These are phyloP conservation scores for Quercus tomentella DNA, from an alignment of 331 rosid genomes.

Conservation along the genomic window DNA sequence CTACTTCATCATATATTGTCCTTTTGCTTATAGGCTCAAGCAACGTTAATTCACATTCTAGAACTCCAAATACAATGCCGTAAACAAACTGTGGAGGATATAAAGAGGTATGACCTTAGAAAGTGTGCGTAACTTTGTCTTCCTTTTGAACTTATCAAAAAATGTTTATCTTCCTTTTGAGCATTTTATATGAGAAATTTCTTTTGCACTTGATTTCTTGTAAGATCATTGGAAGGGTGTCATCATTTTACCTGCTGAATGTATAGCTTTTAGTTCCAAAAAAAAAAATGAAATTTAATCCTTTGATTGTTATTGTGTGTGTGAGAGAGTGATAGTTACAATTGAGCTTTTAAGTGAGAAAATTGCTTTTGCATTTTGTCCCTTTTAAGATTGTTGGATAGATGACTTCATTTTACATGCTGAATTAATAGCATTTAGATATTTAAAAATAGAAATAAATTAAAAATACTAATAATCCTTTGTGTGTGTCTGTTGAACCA, in stretches of 20 bases:
- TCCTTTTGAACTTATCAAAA: not conserved
- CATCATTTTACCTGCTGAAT: no score
- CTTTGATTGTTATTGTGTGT: no score
- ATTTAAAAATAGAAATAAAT: not conserved
- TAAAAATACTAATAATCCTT: not conserved
- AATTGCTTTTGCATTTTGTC: not conserved
- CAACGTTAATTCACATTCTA: constrained; percentile 76
- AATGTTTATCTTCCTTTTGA: not conserved
- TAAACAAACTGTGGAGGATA: constrained; percentile 92
- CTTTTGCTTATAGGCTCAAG: constrained; percentile 61
- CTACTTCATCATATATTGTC: not conserved
- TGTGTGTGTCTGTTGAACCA: not conserved
- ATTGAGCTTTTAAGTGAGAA: not conserved
- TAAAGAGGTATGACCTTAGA: constrained; percentile 54
- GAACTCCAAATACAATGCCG: constrained; percentile 87
- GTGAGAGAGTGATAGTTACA: not conserved
- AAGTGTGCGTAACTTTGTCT: not conserved
- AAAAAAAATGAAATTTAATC: no score
- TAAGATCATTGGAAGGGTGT: no score
- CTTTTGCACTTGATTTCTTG: no score
- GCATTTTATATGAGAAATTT: no score
- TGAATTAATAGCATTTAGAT: not conserved
- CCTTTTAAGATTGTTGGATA: not conserved
- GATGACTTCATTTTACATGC: not conserved
- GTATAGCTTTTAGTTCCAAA: no score